These are phyloP conservation scores for Friedmanniomyces simplex DNA, from an alignment of 495 filamentous ascomycete genomes.

Conservation along the genomic window DNA sequence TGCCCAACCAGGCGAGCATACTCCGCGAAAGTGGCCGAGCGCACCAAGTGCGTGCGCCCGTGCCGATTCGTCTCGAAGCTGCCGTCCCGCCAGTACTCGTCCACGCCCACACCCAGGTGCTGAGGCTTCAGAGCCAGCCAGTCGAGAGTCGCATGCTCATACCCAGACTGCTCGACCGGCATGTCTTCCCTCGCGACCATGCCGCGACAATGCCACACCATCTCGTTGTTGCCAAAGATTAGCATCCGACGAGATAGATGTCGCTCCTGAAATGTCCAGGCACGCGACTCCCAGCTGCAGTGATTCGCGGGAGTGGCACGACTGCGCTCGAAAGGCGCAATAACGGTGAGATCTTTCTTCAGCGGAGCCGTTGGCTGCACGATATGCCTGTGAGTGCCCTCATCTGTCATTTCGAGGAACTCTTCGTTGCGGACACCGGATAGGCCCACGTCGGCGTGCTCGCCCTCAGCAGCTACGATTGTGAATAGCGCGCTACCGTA, in stretches of 20 bases:
- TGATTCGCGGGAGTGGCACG: neutral
- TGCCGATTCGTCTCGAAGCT: neutral
- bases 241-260: neutral
- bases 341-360: neutral
- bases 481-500: neutral
- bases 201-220: neutral
- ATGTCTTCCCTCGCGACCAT: slow-evolving; percentile 4
- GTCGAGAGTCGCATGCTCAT: neutral
- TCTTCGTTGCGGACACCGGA: neutral
- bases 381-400: neutral
- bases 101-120: slow-evolving; percentile 1
- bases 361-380: neutral
- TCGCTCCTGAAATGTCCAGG: slow-evolving; percentile 4
- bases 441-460: neutral
- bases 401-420: neutral
- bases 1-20: neutral
- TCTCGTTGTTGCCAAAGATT: neutral
- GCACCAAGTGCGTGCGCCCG: neutral
- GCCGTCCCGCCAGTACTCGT: neutral
- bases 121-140: neutral
- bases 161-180: neutral
- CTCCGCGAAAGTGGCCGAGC: neutral
- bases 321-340: neutral
- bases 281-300: neutral
- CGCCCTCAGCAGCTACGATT: neutral